A percentile compares a stretch with the other conserved stretches of the same genome.
Conservation (phyloP, 2,329 filamentous ascomycete genomes). For the Fusarium sp. region DNA sequence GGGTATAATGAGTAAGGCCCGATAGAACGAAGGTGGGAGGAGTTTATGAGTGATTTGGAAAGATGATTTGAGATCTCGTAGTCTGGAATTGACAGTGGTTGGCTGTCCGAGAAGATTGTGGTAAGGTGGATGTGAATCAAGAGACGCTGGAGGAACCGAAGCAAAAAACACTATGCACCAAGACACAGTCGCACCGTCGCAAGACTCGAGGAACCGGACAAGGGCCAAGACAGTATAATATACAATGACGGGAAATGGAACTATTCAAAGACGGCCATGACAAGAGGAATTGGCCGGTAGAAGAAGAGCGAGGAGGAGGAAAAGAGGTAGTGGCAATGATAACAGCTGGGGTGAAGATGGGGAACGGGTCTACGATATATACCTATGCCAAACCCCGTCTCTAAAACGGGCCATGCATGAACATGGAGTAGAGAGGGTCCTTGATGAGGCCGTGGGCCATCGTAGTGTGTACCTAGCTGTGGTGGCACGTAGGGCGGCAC, state of each 20-base stretch:
- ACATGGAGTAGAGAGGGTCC: conserved; percentile 52
- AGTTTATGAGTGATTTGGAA: conserved; percentile 23
- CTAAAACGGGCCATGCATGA: conserved; percentile 49
- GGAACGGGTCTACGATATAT: conserved; percentile 60
- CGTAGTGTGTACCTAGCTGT: conserved; percentile 39
- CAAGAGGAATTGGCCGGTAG: conserved; percentile 39
- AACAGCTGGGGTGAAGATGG: conserved; percentile 45
- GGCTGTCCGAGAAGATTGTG: conserved; percentile 32
- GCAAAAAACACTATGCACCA: conserved; percentile 43
- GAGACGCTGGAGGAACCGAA: conserved; percentile 42
- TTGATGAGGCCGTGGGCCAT: conserved; percentile 39
- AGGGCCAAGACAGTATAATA: conserved; percentile 38
- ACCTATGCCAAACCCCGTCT: conserved; percentile 45
- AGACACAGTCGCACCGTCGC: conserved; percentile 38
- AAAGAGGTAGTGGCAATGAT: conserved; percentile 44
- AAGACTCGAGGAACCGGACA: conserved; percentile 33
- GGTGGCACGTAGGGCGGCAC: conserved; percentile 42
- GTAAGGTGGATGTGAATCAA: conserved; percentile 38
- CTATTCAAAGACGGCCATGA: conserved; percentile 44
- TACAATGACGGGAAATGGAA: conserved; percentile 40
- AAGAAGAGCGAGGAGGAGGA: conserved; percentile 39
- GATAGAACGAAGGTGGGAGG: conserved; percentile 26
- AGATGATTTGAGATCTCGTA: conserved; percentile 26
- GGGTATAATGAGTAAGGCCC: conserved; percentile 9
- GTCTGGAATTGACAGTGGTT: conserved; percentile 38